These are phyloP conservation scores for Alternaria tenuissima DNA, from an alignment of 2,329 filamentous ascomycete genomes.

Conservation along the genomic window DNA sequence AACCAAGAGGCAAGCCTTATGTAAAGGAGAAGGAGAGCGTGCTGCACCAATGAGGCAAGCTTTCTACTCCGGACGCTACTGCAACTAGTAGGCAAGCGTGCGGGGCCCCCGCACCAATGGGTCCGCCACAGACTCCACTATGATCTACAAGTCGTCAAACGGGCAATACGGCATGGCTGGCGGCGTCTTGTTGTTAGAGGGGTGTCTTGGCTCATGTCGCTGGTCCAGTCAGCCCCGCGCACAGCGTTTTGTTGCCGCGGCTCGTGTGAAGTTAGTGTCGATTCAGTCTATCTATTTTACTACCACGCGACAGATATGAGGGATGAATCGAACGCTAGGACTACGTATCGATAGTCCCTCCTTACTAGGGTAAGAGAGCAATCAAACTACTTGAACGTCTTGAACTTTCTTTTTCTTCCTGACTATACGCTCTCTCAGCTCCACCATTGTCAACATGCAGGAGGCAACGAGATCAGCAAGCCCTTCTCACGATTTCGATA, in stretches of 20 bases:
- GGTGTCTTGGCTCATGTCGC: background rate
- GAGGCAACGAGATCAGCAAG: conserved; percentile 3
- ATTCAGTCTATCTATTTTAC: background rate
- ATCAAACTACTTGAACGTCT: conserved; percentile 14
- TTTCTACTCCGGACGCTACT: conserved; percentile 6
- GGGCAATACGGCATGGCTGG: background rate
- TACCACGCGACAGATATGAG: background rate
- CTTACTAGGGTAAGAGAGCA: conserved; percentile 3
- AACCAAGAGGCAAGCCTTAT: background rate
- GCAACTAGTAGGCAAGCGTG: background rate
- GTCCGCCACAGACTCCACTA: conserved; percentile 9
- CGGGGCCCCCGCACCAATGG: conserved; percentile 19
- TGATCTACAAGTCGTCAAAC: conserved; percentile 10
- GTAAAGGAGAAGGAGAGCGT: background rate
- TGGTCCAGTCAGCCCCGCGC: conserved; percentile 9
- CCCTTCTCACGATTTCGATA: conserved; percentile 19
- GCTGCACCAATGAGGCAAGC: conserved; percentile 1
- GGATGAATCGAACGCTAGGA: background rate
- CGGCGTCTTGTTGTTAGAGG: conserved; percentile 6
- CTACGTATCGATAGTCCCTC: background rate
- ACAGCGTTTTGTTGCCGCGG: conserved; percentile 19
- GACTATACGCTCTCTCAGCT: conserved; percentile 1
- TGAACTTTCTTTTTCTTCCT: background rate
- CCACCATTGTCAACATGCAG: conserved; percentile 16
- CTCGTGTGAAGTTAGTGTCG: conserved; percentile 9